Evolutionary conservation across 2,329 filamentous ascomycete genomes (phyloP).

Genomic region (Oidium heveae): DNA sequence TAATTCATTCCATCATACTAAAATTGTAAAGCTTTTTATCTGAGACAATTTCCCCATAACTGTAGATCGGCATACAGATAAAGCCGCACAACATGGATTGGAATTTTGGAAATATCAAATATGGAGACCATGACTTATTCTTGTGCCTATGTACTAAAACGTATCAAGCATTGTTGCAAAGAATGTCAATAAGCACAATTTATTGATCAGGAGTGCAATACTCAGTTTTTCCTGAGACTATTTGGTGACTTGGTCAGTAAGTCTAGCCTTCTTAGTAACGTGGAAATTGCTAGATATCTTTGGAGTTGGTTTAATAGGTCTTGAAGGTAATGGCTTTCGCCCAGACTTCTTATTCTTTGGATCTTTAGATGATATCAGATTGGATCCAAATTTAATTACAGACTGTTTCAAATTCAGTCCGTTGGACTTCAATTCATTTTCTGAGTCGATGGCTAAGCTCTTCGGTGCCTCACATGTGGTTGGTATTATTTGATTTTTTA

Average conservation of each 20-base stretch:
- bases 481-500: slow-evolving; percentile 24
- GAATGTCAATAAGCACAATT: too few relatives aligned
- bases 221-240: neutral
- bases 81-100: too few relatives aligned
- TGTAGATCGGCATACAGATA: too few relatives aligned
- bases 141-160: too few relatives aligned
- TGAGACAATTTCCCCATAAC: too few relatives aligned
- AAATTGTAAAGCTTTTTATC: too few relatives aligned
- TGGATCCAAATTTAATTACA: slow-evolving; percentile 17
- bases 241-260: neutral
- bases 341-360: slow-evolving; percentile 9
- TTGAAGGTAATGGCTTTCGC: slow-evolving; percentile 9
- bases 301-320: slow-evolving; percentile 6
- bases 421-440: neutral
- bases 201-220: too few relatives aligned
- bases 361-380: slow-evolving; percentile 3
- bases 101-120: too few relatives aligned
- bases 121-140: too few relatives aligned
- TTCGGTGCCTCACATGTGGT: slow-evolving; percentile 32
- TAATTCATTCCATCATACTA: too few relatives aligned
- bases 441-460: slow-evolving; percentile 16
- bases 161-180: too few relatives aligned
- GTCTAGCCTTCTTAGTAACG: slow-evolving; percentile 6
- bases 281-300: slow-evolving; percentile 10
- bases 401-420: slow-evolving; percentile 24